Evolutionary conservation across 148 eudicot species (phyloP).

Genomic region (Hydrangea macrophylla): DNA sequence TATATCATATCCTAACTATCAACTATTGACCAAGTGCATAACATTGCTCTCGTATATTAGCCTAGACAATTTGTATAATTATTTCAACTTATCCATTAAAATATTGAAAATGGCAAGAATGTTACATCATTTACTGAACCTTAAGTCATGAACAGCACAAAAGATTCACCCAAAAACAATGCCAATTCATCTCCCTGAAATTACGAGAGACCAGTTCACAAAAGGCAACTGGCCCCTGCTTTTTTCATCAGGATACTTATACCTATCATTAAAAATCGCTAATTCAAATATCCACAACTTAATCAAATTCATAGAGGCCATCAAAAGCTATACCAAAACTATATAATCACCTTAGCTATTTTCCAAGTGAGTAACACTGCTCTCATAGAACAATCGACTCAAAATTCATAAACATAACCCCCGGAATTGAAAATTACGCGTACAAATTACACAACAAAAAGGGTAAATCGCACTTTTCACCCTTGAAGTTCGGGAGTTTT

Average conservation of each 20-base stretch:
- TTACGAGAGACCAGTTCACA: slow-evolving; percentile 48
- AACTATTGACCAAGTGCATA: neutral
- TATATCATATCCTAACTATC: too few species aligned
- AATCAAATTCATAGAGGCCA: neutral
- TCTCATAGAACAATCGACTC: neutral
- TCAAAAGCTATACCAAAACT: neutral
- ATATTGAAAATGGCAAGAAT: slow-evolving; percentile 5
- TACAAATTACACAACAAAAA: too few species aligned
- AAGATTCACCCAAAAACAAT: slow-evolving; percentile 56
- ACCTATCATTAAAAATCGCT: neutral
- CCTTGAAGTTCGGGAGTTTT: too few species aligned
- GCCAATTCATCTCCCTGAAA: slow-evolving; percentile 41
- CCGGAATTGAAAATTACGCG: too few species aligned
- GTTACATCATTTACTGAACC: slow-evolving; percentile 57
- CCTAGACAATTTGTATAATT: too few species aligned
- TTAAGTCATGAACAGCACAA: slow-evolving; percentile 20
- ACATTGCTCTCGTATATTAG: neutral
- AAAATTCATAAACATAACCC: too few species aligned
- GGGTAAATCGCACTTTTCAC: too few species aligned
- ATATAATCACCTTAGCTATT: neutral
- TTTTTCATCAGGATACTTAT: slow-evolving; percentile 45
- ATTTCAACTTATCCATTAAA: neutral
- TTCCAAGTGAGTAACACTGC: neutral
- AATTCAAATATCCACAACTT: neutral
- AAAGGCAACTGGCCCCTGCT: slow-evolving; percentile 45